Base-by-base conservation (phyloP, 2,329 filamentous ascomycete species). In the Xylariaceae sp. region DNA sequence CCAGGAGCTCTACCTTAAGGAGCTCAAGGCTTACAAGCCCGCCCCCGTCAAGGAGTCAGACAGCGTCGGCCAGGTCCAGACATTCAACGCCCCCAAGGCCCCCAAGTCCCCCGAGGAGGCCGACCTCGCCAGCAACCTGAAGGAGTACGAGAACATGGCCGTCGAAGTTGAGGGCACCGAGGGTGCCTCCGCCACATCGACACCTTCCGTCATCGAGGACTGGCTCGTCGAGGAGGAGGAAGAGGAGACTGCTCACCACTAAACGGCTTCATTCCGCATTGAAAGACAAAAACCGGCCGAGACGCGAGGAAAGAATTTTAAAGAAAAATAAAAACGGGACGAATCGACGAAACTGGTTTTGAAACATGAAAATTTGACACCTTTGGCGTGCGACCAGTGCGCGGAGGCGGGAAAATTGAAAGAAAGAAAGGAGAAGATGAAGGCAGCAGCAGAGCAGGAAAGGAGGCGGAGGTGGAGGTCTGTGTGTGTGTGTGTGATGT, bases 1-100 rank as follows among this genome's bases (percentile, higher is more conserved):
- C 71, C 94, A 97, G 80, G 93, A 97, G 76, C 85, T 99, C 74
- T 99, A 99, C 84, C 87, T 99, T 70, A 89, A 88, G 77, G 92
- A 97, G 80, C 87, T 99, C 74, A 94, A 93, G 81, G 85, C 86
- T 78, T 97, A 96, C 88, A 97, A 97, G 85, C 81, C 87, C 65
- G 81, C 89, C 59, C 81, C 86, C 68, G 75, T 93, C 79, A 96
- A 97, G 83, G 83, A 91, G 65, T 85, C 85, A 71, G 94, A 97
- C 73, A 82, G 92, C 73, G 88, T 93, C 69, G 92, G 90, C 74
- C 89, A 96, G 71, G 94, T 97, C 71, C 89, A 94, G 76, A 90
- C 86, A 76, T 99, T 97, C 82, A 73, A 75, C 72, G 75, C 88
- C 66, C 94, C 94, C 71, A 86, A 89, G 76, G 78, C 92, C 60